Conservation (phyloP, 1,284 basidiomycete genomes). For the Cystobasidium pallidum region DNA sequence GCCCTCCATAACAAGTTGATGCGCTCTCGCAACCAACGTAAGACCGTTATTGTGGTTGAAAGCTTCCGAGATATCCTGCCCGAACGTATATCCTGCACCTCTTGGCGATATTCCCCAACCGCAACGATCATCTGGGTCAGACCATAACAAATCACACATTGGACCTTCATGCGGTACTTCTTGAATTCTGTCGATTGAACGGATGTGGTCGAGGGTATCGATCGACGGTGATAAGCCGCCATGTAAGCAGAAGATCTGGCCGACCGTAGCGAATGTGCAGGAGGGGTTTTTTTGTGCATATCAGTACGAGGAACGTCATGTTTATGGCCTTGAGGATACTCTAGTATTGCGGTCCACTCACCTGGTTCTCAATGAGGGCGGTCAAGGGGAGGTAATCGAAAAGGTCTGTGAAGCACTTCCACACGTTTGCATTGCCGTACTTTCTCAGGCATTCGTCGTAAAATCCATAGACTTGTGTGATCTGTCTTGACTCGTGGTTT, state of each 20-base stretch:
- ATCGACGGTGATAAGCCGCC: constrained; percentile 98
- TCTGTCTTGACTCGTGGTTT: constrained; percentile 98
- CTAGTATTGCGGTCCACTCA: constrained; percentile 11
- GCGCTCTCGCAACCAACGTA: constrained; percentile 81
- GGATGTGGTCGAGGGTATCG: constrained; percentile 98
- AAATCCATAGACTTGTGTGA: constrained; percentile 98
- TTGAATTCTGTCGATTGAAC: constrained; percentile 96
- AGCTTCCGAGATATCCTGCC: constrained; percentile 96
- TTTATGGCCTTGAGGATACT: no score
- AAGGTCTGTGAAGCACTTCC: constrained; percentile 97
- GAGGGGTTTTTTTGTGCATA: not conserved
- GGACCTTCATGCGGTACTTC: constrained; percentile 99
- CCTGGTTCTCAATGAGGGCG: constrained; percentile 77
- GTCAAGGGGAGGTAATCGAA: constrained; percentile 95
- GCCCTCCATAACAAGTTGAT: constrained; percentile 99
- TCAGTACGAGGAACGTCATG: not conserved
- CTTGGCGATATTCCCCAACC: constrained; percentile 99
- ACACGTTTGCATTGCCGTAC: constrained; percentile 93
- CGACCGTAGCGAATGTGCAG: not conserved
- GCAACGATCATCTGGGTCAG: constrained; percentile 97
- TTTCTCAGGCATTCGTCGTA: constrained; percentile 98
- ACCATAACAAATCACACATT: constrained; percentile 99
- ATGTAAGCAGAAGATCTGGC: constrained; percentile 96
- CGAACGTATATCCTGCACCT: constrained; percentile 98
- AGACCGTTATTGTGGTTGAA: constrained; percentile 99